Evolutionary conservation across 352 stramenopile species (phyloP).

Genomic region (Phytopythium chamaehyphon): DNA sequence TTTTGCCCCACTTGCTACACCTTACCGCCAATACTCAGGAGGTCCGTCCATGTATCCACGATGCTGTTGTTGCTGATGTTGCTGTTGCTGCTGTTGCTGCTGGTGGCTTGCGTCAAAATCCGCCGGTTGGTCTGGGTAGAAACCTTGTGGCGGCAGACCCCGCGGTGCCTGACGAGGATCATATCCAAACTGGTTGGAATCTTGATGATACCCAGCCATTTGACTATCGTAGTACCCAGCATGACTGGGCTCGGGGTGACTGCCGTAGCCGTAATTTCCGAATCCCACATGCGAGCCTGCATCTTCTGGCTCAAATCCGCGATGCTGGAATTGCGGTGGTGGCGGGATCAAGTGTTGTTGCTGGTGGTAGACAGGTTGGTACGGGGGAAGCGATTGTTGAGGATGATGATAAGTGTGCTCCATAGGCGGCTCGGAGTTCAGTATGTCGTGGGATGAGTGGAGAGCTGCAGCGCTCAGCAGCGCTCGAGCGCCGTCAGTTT

Average conservation of each 20-base stretch:
- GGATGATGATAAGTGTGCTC: slow-evolving; percentile 36
- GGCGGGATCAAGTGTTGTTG: slow-evolving; percentile 29
- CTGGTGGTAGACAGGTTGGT: slow-evolving; percentile 29
- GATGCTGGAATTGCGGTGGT: slow-evolving; percentile 33
- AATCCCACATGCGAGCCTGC: slow-evolving; percentile 32
- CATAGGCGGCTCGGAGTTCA: slow-evolving; percentile 58
- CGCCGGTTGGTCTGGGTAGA: slow-evolving; percentile 4
- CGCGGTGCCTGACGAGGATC: slow-evolving; percentile 4
- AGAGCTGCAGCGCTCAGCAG: slow-evolving; percentile 57
- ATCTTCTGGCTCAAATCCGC: slow-evolving; percentile 67
- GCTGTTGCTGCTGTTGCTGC: slow-evolving; percentile 19
- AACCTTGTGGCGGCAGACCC: background rate
- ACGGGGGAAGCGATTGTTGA: slow-evolving; percentile 13
- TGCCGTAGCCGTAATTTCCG: slow-evolving; percentile 25
- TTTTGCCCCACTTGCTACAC: background rate
- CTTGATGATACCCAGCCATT: slow-evolving; percentile 30
- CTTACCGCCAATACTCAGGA: slow-evolving; percentile 56
- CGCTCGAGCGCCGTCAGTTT: slow-evolving; percentile 56
- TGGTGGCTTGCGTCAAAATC: slow-evolving; percentile 29
- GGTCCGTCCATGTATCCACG: slow-evolving; percentile 41
- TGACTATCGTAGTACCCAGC: slow-evolving; percentile 32
- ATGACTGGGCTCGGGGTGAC: slow-evolving; percentile 1
- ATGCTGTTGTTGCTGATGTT: slow-evolving; percentile 28
- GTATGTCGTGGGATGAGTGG: slow-evolving; percentile 72
- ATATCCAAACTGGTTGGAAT: slow-evolving; percentile 26